Evolutionary conservation across 169 alveolate species (phyloP).

Genomic region (Eimeria sp.): DNA sequence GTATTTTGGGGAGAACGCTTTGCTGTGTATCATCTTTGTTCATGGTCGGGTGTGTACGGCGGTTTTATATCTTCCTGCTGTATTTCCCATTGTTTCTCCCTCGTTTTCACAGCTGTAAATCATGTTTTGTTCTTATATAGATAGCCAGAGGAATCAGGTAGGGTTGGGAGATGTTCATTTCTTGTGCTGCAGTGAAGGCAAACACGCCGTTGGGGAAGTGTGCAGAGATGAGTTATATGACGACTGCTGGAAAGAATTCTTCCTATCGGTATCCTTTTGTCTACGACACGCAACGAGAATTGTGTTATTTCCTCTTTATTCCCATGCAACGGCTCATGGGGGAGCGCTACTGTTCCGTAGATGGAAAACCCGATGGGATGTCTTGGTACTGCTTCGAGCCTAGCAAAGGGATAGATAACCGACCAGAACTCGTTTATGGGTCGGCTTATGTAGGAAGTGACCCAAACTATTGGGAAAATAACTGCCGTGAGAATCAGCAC

Average conservation of each 20-base stretch:
- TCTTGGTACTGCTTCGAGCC: slow-evolving; percentile 76
- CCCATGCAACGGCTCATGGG: slow-evolving; percentile 59
- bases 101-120: no score
- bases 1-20: no score
- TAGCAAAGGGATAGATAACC: neutral
- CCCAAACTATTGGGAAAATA: slow-evolving; percentile 55
- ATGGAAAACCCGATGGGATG: neutral
- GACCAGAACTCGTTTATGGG: slow-evolving; percentile 66
- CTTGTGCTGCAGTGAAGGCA: slow-evolving; percentile 47
- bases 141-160: no score
- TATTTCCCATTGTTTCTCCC: no score
- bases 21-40: no score
- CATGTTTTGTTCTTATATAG: no score
- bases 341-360: slow-evolving; percentile 50
- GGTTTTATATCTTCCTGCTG: no score
- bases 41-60: no score
- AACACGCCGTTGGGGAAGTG: slow-evolving; percentile 54
- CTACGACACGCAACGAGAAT: neutral
- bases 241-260: slow-evolving; percentile 7
- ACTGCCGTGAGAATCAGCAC: slow-evolving; percentile 47
- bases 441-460: slow-evolving; percentile 55
- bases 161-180: neutral
- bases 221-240: slow-evolving; percentile 56
- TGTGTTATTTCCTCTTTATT: slow-evolving; percentile 42
- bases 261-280: slow-evolving; percentile 66